These are phyloP conservation scores for Plectranthus barbatus DNA, from an alignment of 257 asterid species.

Conservation along the genomic window DNA sequence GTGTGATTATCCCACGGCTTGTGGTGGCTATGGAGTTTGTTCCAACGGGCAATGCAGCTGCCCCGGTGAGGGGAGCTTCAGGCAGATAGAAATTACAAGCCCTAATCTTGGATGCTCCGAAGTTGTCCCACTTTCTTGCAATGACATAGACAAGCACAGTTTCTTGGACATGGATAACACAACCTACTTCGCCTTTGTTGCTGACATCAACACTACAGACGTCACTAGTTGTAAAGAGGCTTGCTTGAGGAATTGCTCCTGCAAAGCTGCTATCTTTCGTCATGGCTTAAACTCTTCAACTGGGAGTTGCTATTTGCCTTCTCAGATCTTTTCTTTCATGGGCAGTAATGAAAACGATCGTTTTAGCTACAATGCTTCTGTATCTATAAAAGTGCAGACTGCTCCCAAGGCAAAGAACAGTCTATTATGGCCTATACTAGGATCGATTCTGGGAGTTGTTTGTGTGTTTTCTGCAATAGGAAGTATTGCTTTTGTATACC, in stretches of 20 bases:
- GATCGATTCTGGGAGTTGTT: slow-evolving; percentile 5
- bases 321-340: slow-evolving; percentile 28
- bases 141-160: slow-evolving; percentile 10
- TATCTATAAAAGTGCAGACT: slow-evolving; percentile 5
- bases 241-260: slow-evolving; percentile 33
- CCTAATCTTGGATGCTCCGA: slow-evolving; percentile 42
- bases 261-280: slow-evolving; percentile 38
- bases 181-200: slow-evolving; percentile 18
- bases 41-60: slow-evolving; percentile 33
- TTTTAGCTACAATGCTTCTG: slow-evolving; percentile 7
- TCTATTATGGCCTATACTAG: slow-evolving; percentile 8
- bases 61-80: slow-evolving; percentile 16
- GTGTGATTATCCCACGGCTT: slow-evolving; percentile 22
- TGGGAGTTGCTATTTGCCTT: slow-evolving; percentile 30
- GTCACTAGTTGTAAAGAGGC: slow-evolving; percentile 25
- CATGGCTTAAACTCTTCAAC: slow-evolving; percentile 14
- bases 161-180: slow-evolving; percentile 23
- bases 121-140: slow-evolving; percentile 17
- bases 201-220: slow-evolving; percentile 3
- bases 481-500: not conserved
- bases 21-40: slow-evolving; percentile 39
- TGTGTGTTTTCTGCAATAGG: not conserved
- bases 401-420: not conserved
- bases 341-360: slow-evolving; percentile 7
- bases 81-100: slow-evolving; percentile 3